Base-by-base conservation (phyloP, 2,329 filamentous ascomycete species). In the Helicocarpus griseus region DNA sequence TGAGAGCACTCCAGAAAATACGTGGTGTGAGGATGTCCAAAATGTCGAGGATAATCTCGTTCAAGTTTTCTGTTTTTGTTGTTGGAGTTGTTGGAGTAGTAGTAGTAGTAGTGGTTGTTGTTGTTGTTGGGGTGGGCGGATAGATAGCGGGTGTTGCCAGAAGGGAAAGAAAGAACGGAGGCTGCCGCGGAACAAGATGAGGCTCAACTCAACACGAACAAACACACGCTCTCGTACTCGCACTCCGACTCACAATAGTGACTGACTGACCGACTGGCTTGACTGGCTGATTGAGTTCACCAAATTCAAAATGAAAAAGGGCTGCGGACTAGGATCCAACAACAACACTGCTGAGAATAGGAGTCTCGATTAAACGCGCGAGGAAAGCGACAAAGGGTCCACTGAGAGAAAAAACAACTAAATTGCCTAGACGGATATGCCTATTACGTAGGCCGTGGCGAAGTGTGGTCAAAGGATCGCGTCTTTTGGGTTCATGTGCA, bases 391-490 rank as follows among this genome's bases (percentile, higher is more conserved):
- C 28, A 33, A 45, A 47, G 13, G 19, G 19, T 33, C 28, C 22
- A n/a, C 28, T 31, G 26, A 45, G 24, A 26, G 28, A 31, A 14
- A 33, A 33, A 6, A 13, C 13, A 35, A 24, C 19, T 22, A 36
- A 36, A 22, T 36, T 47, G 31, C 17, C 24, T 31, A 26, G 21
- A 41, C 36, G 14, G 24, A 19, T 43, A 29, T 28, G n/a, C n/a
- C n/a, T n/a, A 49, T 40, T 49, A 39, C 24, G 47, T 40, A 49
- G 35, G 7, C 33, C 28, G 52, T 53, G 48, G 52, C 43, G 52
- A 48, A 39, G 43, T 38, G 43, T 38, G 29, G 38, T 50, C 48
- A 33, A 31, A 50, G 13, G 38, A 13, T 43, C 48, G 26, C 17
- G 22, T 19, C 38, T 51, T 35, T 22, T 33, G 41, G 19, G 43